These are phyloP conservation scores for Tremellales sp. DNA, from an alignment of 1,284 basidiomycete species.

Conservation along the genomic window DNA sequence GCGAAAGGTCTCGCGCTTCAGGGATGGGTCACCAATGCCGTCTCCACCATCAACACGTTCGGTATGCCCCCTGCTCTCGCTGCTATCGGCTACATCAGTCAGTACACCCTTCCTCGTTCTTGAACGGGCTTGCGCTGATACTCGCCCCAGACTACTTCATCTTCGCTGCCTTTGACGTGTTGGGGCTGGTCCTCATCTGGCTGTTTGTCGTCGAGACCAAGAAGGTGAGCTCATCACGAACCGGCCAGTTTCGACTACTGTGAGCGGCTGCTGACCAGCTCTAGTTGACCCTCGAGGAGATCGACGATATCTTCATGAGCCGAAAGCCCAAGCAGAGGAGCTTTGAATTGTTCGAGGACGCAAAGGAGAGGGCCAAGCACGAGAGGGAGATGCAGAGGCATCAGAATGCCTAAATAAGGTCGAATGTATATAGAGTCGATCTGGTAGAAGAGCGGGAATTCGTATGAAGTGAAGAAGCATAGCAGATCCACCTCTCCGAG, in stretches of 20 bases:
- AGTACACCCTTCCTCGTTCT: background rate
- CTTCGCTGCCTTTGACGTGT: conserved; percentile 50
- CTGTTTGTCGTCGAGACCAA: conserved; percentile 54
- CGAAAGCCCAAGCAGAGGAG: conserved; percentile 52
- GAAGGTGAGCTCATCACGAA: too few relatives aligned
- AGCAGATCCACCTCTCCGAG: too few relatives aligned
- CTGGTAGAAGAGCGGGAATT: too few relatives aligned
- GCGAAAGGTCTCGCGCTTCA: conserved; percentile 52
- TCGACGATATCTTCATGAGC: conserved; percentile 55
- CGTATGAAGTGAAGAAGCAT: too few relatives aligned
- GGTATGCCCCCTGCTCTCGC: conserved; percentile 1
- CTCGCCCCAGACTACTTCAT: conserved; percentile 3
- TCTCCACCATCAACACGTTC: conserved; percentile 3
- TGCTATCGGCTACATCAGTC: background rate
- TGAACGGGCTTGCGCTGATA: conserved; percentile 37
- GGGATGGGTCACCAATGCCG: background rate
- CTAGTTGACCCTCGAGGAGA: conserved; percentile 56
- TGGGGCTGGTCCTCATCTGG: conserved; percentile 59
- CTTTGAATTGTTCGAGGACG: conserved; percentile 17
- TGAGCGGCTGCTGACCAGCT: too few relatives aligned
- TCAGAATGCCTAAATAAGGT: background rate
- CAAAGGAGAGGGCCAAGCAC: background rate
- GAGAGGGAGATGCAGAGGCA: background rate
- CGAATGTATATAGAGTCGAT: too few relatives aligned
- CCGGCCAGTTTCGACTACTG: too few relatives aligned